Conservation (phyloP, 2,329 filamentous ascomycete species). For the Trichophyton schoenleinii region DNA sequence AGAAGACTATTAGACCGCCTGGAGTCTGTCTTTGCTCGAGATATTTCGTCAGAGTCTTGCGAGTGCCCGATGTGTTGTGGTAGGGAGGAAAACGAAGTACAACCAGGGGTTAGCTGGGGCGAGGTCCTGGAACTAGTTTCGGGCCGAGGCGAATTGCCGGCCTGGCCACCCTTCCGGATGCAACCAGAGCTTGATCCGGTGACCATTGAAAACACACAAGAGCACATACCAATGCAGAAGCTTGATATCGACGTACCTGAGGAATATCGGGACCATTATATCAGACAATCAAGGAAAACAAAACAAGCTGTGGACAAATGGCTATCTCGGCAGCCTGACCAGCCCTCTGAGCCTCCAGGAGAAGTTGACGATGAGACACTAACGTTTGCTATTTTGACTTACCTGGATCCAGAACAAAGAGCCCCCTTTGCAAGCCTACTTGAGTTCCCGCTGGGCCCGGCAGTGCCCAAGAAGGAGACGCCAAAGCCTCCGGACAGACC, state of each 20-base stretch:
- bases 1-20: constrained; percentile 76
- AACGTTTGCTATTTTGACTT: constrained; percentile 85
- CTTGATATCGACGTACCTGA: constrained; percentile 90
- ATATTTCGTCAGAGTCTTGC: constrained; percentile 79
- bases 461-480: constrained; percentile 51
- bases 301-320: constrained; percentile 83
- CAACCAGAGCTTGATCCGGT: constrained; percentile 44
- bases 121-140: constrained; percentile 89
- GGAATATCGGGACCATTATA: constrained; percentile 83
- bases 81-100: constrained; percentile 45
- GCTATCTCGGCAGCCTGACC: constrained; percentile 68
- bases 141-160: constrained; percentile 70
- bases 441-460: constrained; percentile 42
- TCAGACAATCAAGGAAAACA: constrained; percentile 83
- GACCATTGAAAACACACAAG: constrained; percentile 41
- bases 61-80: constrained; percentile 70
- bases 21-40: constrained; percentile 86
- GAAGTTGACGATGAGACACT: constrained; percentile 92
- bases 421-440: constrained; percentile 74
- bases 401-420: constrained; percentile 61
- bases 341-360: constrained; percentile 61
- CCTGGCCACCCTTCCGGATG: constrained; percentile 79
- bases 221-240: constrained; percentile 54
- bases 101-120: constrained; percentile 72
- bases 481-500: constrained; percentile 54